Base-by-base conservation (phyloP, 176 grass and related monocot species). In the Saccharum spontaneum region DNA sequence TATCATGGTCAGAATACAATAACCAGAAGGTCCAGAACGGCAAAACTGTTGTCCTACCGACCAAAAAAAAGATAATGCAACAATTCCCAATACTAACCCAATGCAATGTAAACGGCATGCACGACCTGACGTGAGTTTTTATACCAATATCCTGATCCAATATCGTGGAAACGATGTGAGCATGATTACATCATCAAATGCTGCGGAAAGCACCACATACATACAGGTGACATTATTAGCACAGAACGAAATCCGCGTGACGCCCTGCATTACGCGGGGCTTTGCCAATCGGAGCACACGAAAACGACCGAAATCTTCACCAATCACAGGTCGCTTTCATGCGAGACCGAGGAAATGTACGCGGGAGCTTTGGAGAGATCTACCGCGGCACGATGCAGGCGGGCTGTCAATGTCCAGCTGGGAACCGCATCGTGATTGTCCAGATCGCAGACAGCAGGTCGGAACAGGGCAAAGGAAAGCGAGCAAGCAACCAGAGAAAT, bases 401-500 rank as follows among this genome's bases (percentile, higher is more conserved):
- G 17, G 41, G 28, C 71, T 81, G 85, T 91, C 89, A 17, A 50
- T 81, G 75, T 84, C 85, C 64, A 54, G 43, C 37, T 65, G 66
- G 79, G 64, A 77, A n/a, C 50, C 81, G 31, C 73, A 45, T 30
- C 12, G 62, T 15, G 62, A 6, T 69, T 39, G n/a, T 46, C n/a
- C 36, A 86, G 78, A 54, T 2, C 48, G 48, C 45, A 30, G 8
- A 43, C 71, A 89, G 10, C 39, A 10, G 24, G 71, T 79, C 38
- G 34, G n/a, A 78, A 80, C 50, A 84, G 23, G 24, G 6, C 13
- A 12, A 52, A 28, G 15, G 69, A 90, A 76, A 83, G 59, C 52
- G 68, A 89, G 57, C 4, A 67, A 78, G 48, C 63, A 16, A 85
- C 4, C 17, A 57, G 46, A 69, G 45, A 4, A 50, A 57, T 8